phyloP scores from a whole-genome alignment of 179 eudicot species.

The Silene vulgaris region DNA sequence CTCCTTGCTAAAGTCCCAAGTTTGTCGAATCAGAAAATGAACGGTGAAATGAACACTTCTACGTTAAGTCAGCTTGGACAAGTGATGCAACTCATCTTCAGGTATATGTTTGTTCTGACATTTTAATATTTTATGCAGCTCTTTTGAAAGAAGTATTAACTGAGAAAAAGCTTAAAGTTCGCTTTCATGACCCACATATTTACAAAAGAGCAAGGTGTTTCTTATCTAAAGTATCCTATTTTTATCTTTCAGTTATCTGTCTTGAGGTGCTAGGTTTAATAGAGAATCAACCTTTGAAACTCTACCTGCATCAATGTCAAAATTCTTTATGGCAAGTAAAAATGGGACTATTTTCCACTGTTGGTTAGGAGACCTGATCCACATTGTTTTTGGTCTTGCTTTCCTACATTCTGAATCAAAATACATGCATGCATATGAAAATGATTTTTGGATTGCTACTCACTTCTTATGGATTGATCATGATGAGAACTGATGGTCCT shows the following conservation, averaged over 20 bases:
- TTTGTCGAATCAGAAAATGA: slow-evolving; percentile 38
- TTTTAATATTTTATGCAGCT: neutral
- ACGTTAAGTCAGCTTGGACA: slow-evolving; percentile 44
- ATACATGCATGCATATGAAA: neutral
- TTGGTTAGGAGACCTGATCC: neutral
- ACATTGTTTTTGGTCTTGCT: neutral
- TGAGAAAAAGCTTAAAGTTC: neutral
- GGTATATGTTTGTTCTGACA: slow-evolving; percentile 36
- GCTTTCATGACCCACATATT: neutral
- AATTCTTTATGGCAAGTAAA: neutral
- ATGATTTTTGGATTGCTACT: neutral
- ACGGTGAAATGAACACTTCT: slow-evolving; percentile 52
- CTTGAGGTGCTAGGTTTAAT: slow-evolving; percentile 8
- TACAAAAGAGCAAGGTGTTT: slow-evolving; percentile 8
- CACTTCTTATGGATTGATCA: neutral
- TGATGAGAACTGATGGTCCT: slow-evolving; percentile 1
- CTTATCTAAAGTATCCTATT: neutral
- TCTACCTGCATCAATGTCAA: neutral
- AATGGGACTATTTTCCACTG: neutral
- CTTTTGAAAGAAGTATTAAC: neutral
- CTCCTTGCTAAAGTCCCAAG: slow-evolving; percentile 60
- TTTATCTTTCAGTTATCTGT: neutral
- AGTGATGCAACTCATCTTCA: slow-evolving; percentile 54
- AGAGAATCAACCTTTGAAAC: neutral
- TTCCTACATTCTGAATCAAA: neutral